Conservation (phyloP, 345 rosid genomes). For the Arabidopsis arenosa region DNA sequence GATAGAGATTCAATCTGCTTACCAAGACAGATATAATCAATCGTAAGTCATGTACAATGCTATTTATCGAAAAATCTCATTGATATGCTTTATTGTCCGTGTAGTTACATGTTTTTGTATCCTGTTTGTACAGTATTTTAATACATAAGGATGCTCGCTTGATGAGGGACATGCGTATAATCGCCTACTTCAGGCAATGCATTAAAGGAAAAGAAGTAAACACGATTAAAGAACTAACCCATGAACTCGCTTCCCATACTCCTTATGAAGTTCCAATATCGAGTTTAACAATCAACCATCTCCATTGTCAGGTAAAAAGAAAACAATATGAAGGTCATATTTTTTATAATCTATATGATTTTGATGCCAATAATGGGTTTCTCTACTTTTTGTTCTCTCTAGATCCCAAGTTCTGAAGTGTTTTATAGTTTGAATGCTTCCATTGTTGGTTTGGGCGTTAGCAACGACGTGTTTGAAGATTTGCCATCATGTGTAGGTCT, state of each 20-base stretch:
- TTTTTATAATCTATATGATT: conserved; percentile 11
- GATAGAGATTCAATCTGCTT: conserved; percentile 74
- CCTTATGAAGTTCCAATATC: conserved; percentile 90
- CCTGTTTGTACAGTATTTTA: conserved; percentile 51
- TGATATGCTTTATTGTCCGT: not conserved
- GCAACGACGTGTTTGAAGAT: conserved; percentile 62
- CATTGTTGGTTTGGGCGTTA: conserved; percentile 87
- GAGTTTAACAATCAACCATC: conserved; percentile 76
- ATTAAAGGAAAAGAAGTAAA: conserved; percentile 62
- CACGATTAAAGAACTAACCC: conserved; percentile 81
- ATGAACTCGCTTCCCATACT: conserved; percentile 79
- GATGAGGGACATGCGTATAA: conserved; percentile 74
- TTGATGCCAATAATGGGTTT: conserved; percentile 6
- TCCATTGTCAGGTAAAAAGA: conserved; percentile 70
- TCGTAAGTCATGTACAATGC: conserved; percentile 59
- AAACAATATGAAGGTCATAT: not conserved
- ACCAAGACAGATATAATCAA: conserved; percentile 68
- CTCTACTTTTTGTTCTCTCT: conserved; percentile 19
- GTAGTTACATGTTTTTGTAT: conserved; percentile 17
- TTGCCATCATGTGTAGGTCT: conserved; percentile 83
- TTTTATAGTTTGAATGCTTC: conserved; percentile 84
- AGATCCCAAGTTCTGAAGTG: conserved; percentile 71
- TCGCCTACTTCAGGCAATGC: conserved; percentile 91
- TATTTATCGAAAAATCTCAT: conserved; percentile 14
- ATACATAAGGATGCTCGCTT: conserved; percentile 69